phyloP scores from a whole-genome alignment of 768 basidiomycete genomes.

The Boletus pseudo-olivaceus region DNA sequence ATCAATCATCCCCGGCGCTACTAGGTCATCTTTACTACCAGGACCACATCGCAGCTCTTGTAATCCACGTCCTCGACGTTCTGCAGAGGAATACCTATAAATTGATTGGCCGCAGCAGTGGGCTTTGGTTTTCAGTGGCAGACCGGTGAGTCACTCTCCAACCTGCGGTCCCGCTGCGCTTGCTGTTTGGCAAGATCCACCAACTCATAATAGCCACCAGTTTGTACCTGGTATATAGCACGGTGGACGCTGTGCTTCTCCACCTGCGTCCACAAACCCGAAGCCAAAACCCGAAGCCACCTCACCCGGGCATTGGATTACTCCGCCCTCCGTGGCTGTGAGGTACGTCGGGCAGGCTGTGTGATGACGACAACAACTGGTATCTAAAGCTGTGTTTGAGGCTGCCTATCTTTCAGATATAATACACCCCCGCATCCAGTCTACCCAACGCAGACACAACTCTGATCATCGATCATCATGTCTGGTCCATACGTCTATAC shows the following conservation, averaged over 20 bases:
- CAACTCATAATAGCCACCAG: neutral
- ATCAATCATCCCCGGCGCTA: neutral
- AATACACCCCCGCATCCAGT: neutral
- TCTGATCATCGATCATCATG: conserved; percentile 26
- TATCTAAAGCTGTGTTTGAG: conserved; percentile 11
- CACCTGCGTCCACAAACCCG: neutral
- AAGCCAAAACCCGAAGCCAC: neutral
- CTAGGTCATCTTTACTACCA: neutral
- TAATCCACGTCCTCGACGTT: neutral
- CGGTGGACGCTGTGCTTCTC: conserved; percentile 1
- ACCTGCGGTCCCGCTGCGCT: neutral
- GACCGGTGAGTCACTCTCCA: neutral
- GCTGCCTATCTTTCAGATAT: conserved; percentile 18
- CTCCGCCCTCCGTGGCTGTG: conserved; percentile 17
- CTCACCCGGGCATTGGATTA: conserved; percentile 1
- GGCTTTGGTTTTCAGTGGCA: neutral
- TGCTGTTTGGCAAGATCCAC: neutral
- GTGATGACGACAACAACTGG: neutral
- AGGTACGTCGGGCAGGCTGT: conserved; percentile 16
- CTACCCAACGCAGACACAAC: neutral
- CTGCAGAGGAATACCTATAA: too few relatives aligned
- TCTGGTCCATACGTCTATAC: conserved; percentile 43
- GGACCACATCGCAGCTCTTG: neutral
- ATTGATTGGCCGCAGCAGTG: neutral
- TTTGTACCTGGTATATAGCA: neutral